Conservation (phyloP, 768 basidiomycete genomes). For the Cystobasidium onofrii region DNA sequence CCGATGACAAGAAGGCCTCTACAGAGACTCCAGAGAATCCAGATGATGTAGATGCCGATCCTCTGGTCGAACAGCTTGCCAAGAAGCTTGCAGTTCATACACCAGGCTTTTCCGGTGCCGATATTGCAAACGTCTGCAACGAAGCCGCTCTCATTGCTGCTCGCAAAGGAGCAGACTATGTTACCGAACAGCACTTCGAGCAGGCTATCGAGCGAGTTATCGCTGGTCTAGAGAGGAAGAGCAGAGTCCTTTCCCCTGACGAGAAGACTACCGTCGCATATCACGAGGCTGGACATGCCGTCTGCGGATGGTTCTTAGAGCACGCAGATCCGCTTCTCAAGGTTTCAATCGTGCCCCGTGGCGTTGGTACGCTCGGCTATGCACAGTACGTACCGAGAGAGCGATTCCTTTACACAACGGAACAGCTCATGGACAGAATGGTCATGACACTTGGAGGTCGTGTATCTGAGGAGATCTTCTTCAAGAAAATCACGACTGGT, state of each 20-base stretch:
- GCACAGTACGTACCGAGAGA: constrained; percentile 96
- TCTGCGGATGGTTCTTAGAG: constrained; percentile 97
- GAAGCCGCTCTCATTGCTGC: constrained; percentile 94
- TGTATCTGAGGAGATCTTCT: constrained; percentile 97
- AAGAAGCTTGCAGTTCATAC: constrained; percentile 93
- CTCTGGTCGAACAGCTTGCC: constrained; percentile 54
- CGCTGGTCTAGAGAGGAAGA: constrained; percentile 92
- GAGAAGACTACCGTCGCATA: constrained; percentile 99
- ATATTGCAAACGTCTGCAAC: constrained; percentile 98
- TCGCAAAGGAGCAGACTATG: constrained; percentile 65
- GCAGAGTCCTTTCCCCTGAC: constrained; percentile 77
- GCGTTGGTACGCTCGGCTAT: constrained; percentile 89
- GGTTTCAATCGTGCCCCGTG: constrained; percentile 88
- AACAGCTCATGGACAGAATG: constrained; percentile 89
- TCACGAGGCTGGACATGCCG: constrained; percentile 97
- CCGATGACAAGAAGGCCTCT: constrained; percentile 11
- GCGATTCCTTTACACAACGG: constrained; percentile 86
- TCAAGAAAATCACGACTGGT: constrained; percentile 86
- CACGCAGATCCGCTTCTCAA: constrained; percentile 93
- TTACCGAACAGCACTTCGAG: constrained; percentile 82
- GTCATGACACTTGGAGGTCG: constrained; percentile 98
- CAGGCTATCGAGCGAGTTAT: constrained; percentile 97
- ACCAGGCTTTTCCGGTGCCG: constrained; percentile 96
- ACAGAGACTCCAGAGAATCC: constrained; percentile 37
- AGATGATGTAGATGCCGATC: constrained; percentile 45